A percentile compares a stretch with the other conserved stretches of the same genome.
Evolutionary conservation across 2,329 filamentous ascomycete species (phyloP).

Genomic region (Cladosporium phlei): DNA sequence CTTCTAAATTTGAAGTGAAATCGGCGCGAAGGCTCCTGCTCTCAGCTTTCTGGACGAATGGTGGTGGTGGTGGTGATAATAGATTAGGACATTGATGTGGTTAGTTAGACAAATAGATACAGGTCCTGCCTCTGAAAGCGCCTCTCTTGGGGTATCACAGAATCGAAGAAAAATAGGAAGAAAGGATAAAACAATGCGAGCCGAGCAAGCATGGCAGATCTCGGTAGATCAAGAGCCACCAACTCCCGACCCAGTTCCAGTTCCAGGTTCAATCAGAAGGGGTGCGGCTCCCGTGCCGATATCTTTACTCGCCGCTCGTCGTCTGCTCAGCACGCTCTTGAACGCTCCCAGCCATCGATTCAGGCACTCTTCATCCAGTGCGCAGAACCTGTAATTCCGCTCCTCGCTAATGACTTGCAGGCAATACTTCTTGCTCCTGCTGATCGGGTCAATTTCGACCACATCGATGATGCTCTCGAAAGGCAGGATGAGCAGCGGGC

Average conservation of each 20-base stretch:
- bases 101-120: slow-evolving; percentile 5
- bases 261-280: too few relatives aligned
- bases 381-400: slow-evolving; percentile 52
- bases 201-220: too few relatives aligned
- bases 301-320: slow-evolving; percentile 28
- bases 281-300: background rate
- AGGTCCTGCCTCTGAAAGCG: background rate
- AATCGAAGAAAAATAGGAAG: background rate
- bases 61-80: too few relatives aligned
- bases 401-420: slow-evolving; percentile 93
- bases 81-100: too few relatives aligned
- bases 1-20: too few relatives aligned
- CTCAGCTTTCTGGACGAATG: too few relatives aligned
- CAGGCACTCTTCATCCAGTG: slow-evolving; percentile 73
- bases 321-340: slow-evolving; percentile 75
- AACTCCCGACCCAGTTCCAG: too few relatives aligned
- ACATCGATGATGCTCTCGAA: slow-evolving; percentile 78
- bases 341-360: slow-evolving; percentile 83
- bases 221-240: background rate
- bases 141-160: slow-evolving; percentile 2
- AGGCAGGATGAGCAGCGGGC: slow-evolving; percentile 74
- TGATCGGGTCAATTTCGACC: slow-evolving; percentile 85
- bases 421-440: slow-evolving; percentile 77
- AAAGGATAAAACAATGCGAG: background rate
- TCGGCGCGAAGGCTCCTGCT: too few relatives aligned